Base-by-base conservation (phyloP, 176 grass and related monocot genomes). In the Pontederia paniculata region DNA sequence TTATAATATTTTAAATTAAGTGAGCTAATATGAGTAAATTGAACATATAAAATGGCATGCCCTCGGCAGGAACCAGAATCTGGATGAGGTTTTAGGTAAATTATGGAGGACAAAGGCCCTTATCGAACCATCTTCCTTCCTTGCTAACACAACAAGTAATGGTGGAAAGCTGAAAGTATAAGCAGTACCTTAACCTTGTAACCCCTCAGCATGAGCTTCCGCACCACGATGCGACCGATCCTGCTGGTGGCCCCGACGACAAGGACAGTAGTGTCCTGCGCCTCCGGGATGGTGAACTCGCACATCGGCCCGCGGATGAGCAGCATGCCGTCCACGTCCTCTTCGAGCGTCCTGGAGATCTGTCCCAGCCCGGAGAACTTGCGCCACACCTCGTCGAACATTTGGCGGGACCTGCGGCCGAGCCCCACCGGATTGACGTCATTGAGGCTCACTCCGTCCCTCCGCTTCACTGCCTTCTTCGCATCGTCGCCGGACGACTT, bases 311-410 rank as follows among this genome's bases (percentile, higher is more conserved):
- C 82, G 20, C 85, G 77, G 44, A 67, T 70, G 54, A 78, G 74
- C 69, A 89, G 82, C 17, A 85, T 44, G 42, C 77, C 68, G 3
- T 83, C 71, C 47, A 88, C 89, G 66, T 70, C 70, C 48, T 95
- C 81, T 12, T 74, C 74, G 66, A 60, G 78, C 3, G 91, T 76
- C 72, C 89, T 77, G 10, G 91, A 89, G 60, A 97, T 97, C 79
- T 97, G 91, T 3, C 82, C 91, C 10, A 97, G 80, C 14, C 74
- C 85, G n/a, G 91, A 97, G 85, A 97, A 89, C 74, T 87, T 97
- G 69, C 86, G 79, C 86, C 91, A 97, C 71, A 97, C 86, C 71
- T 97, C 91, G 69, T 97, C 82, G 78, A 97, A 97, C 44, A 97
- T 67, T 77, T 89, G 91, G 58, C 86, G 79, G 13, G 86, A 97